Evolutionary conservation across 192 early-diverging fungal species (phyloP), one percentile per base, ranked within the genome.

Genomic region (Dissophora globulifera): DNA sequence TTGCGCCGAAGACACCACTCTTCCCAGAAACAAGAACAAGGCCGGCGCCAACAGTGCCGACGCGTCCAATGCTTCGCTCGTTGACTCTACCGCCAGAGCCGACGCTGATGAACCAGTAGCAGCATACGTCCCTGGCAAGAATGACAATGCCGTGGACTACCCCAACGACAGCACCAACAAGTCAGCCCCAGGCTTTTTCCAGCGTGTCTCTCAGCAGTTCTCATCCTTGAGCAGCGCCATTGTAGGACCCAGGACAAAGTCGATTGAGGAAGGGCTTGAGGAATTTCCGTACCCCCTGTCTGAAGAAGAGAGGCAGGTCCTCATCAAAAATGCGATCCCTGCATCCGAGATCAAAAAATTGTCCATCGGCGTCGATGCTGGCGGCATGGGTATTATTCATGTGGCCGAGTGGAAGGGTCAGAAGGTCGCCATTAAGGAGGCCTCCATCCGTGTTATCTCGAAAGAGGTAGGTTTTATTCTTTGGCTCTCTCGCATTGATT

Each of bases 341-440:
- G 32, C 72, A 25, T 32, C 50, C 10, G 72, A 76, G 52, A 76
- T 76, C 52, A 57, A 76, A 41, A 62, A 62, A 7, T 25, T 76
- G 8, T 62, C 72, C 4, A 76, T 76, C 19, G 72, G 72, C 25
- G 58, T 76, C 4, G 72, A 76, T 26, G 72, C 52, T 7, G 72
- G 72, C 6, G 72, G 72, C 16, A 76, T 76, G 72, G 72, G 64
- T 19, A 57, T 62, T 7, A 67, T 76, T 31, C 72, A 76, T 31
- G 20, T 66, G 29, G 72, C 58, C 12, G 64, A 76, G 41, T 76
- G 63, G 58, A 76, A 62, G 38, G 72, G 72, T 0, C 40, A 55
- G 45, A 66, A 76, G 47, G 72, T 76, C 20, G 72, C 72, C 7
- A 76, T 76, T 40, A 76, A 67, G 30, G 72, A 76, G 19, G 72